Percentiles rank a stretch among this genome's conserved stretches.
Conservation (phyloP, 441 rosid genomes). For the Dalechampia spathulata region DNA sequence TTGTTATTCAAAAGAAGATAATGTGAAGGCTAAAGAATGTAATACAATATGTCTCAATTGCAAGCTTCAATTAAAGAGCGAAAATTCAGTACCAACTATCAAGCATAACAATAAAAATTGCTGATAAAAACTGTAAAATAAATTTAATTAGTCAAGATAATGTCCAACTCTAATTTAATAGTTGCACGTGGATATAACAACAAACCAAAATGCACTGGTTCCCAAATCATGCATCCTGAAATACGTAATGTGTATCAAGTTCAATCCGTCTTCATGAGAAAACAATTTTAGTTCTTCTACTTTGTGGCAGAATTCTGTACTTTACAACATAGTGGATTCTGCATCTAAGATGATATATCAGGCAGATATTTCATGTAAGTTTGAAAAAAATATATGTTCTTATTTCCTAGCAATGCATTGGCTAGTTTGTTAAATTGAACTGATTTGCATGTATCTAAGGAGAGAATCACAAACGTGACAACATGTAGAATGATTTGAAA, state of each 20-base stretch:
- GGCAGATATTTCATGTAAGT: neutral
- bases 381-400: neutral
- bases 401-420: neutral
- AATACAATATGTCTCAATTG: neutral
- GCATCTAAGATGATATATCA: neutral
- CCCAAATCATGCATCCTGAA: neutral
- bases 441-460: neutral
- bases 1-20: neutral
- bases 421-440: neutral
- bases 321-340: neutral
- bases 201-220: neutral
- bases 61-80: neutral
- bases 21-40: neutral
- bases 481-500: no score
- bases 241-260: neutral
- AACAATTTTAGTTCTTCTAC: neutral
- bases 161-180: neutral
- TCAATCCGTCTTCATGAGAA: neutral
- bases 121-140: neutral
- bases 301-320: neutral
- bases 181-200: neutral
- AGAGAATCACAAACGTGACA: neutral
- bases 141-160: no score
- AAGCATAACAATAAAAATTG: neutral
- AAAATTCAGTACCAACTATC: neutral